These are phyloP conservation scores for Trapa incisa DNA, from an alignment of 345 rosid species.

Conservation along the genomic window DNA sequence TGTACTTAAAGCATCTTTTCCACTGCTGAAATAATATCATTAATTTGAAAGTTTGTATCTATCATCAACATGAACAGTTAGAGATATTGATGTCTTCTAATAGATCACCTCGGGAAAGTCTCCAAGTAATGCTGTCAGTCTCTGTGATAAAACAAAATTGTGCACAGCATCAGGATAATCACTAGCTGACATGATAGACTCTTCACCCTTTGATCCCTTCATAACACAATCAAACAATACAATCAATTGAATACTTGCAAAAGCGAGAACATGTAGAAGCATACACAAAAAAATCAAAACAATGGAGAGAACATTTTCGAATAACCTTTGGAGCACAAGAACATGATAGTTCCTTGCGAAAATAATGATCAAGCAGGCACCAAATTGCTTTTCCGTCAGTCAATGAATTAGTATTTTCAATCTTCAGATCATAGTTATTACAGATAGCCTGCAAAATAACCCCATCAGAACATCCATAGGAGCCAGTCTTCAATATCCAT, in stretches of 20 bases:
- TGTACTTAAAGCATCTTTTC: not conserved
- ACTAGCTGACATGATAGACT: conserved; percentile 49
- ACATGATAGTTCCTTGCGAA: conserved; percentile 62
- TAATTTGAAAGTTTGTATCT: not conserved
- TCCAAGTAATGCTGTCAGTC: conserved; percentile 59
- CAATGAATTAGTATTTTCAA: conserved; percentile 44
- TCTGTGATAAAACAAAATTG: conserved; percentile 73
- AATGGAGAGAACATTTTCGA: not conserved
- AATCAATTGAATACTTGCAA: not conserved
- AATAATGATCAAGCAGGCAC: conserved; percentile 92
- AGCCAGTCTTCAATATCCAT: not conserved
- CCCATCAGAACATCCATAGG: not conserved
- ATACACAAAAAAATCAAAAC: not conserved
- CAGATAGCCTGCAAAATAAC: conserved; percentile 47
- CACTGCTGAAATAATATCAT: not conserved
- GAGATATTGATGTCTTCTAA: not conserved
- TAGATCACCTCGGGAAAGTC: conserved; percentile 76
- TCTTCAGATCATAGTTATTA: conserved; percentile 35
- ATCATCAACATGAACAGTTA: not conserved
- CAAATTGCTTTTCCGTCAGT: conserved; percentile 85
- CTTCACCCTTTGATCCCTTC: conserved; percentile 32
- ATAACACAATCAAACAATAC: conserved; percentile 28
- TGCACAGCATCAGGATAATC: conserved; percentile 78
- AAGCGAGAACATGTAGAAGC: not conserved
- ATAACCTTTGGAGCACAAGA: conserved; percentile 43